phyloP scores from a whole-genome alignment of 768 basidiomycete species.

The Amanita pseudoporphyria region DNA sequence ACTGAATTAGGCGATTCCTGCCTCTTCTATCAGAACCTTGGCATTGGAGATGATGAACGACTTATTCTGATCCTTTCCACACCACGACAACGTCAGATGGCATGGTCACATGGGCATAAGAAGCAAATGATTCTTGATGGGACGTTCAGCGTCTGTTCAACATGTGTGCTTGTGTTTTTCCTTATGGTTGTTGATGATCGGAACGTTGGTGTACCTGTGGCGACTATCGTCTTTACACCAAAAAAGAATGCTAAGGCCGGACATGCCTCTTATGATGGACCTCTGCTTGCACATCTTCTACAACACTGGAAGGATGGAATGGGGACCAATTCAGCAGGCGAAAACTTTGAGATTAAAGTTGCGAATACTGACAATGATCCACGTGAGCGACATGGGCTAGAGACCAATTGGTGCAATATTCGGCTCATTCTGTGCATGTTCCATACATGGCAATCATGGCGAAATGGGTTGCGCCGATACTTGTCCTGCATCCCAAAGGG shows the following conservation, averaged over 20 bases:
- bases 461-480: conserved; percentile 18
- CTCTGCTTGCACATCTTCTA: not conserved
- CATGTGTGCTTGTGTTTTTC: conserved; percentile 6
- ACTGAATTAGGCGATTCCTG: too few relatives aligned
- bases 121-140: conserved; percentile 8
- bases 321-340: not conserved
- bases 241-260: not conserved
- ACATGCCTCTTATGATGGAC: not conserved
- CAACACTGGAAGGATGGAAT: not conserved
- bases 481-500: conserved; percentile 19
- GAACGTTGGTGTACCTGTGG: not conserved
- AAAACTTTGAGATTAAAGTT: not conserved
- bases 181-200: conserved; percentile 10
- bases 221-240: not conserved
- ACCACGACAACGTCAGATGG: too few relatives aligned
- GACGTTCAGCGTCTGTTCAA: conserved; percentile 10
- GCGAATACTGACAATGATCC: not conserved
- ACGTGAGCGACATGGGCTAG: conserved; percentile 6
- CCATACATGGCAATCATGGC: conserved; percentile 25
- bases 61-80: too few relatives aligned
- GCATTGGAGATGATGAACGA: too few relatives aligned
- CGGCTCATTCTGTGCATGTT: conserved; percentile 25
- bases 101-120: too few relatives aligned
- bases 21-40: too few relatives aligned
- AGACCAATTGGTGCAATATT: conserved; percentile 11